Evolutionary conservation across 2,329 filamentous ascomycete genomes (phyloP), one percentile per base, ranked within the genome.

Genomic region (Fusarium transvaalense): DNA sequence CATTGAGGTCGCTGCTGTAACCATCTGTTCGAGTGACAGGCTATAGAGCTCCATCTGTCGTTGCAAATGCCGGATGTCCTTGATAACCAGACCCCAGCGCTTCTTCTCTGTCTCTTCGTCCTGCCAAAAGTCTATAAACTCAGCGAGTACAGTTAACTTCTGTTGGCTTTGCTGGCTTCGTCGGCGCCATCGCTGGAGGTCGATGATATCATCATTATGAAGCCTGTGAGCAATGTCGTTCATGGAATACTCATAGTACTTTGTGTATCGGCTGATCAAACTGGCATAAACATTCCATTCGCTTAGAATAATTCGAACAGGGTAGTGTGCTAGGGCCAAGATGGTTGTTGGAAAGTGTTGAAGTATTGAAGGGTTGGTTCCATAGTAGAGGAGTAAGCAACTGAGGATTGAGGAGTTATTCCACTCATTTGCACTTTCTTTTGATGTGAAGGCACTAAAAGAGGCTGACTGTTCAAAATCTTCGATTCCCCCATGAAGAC

Each of bases 61-160:
- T 0, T 21, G 17, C 1, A 62, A 14, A 2, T 6, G 47, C 3
- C 17, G 8, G 0, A 47, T 35, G 3, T 62, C 56, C 0, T 32
- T 54, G 0, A 41, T 23, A 2, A 42, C 5, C 2, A 25, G 4
- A 0, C 0, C 10, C 59, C 39, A 52, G 3, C 3, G 21, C 2
- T 47, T 2, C 9, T 6, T 7, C 23, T 39, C 0, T 25, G 3
- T 1, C 27, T n/a, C 3, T 10, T 41, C 4, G 1, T 15, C 1
- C 0, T 21, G 2, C 10, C 32, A 27, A 1, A 9, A 29, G 2
- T 17, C n/a, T 1, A 61, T 7, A 1, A 41, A 37, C 0, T 42
- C 47, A 0, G 17, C 1, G 0, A 62, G 19, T 0, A 47, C 6
- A 2, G 0, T 6, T 0, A 62, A 19, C 0, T 53, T 53, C 0